Conservation (phyloP, 2,329 filamentous ascomycete genomes). For the Penicillium sp. region DNA sequence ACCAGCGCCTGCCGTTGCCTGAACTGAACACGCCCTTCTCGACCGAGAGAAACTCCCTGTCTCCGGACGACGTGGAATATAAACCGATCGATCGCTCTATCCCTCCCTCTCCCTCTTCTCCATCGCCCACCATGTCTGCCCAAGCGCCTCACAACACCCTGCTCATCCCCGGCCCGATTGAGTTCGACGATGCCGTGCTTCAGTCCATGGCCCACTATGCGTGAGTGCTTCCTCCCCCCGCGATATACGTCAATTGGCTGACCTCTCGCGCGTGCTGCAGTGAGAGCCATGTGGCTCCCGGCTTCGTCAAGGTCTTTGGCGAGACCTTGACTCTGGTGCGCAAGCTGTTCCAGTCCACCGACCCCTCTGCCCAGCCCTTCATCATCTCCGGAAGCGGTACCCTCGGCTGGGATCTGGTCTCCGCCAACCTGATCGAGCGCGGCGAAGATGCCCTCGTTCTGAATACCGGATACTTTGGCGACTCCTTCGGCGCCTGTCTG, state of each 20-base stretch:
- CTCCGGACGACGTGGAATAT: conserved; percentile 55
- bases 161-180: conserved; percentile 95
- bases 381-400: conserved; percentile 93
- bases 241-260: conserved; percentile 6
- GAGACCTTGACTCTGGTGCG: conserved; percentile 84
- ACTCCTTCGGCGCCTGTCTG: conserved; percentile 90
- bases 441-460: conserved; percentile 90
- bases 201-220: conserved; percentile 91
- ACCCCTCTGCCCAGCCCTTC: conserved; percentile 81
- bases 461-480: conserved; percentile 95
- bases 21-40: conserved; percentile 64
- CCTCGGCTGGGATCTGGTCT: conserved; percentile 92
- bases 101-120: conserved; percentile 22
- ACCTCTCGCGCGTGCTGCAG: conserved; percentile 46
- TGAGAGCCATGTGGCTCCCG: conserved; percentile 87
- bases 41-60: conserved; percentile 54
- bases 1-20: conserved; percentile 52
- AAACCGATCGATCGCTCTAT: conserved; percentile 39
- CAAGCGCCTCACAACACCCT: conserved; percentile 67
- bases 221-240: conserved; percentile 30
- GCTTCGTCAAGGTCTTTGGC: conserved; percentile 86
- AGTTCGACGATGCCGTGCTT: conserved; percentile 96
- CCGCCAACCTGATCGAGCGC: conserved; percentile 85
- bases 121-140: conserved; percentile 51
- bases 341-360: conserved; percentile 88